A percentile compares a stretch with the other conserved stretches of the same genome.
These are phyloP conservation scores for Gynostemma pentaphyllum DNA, from an alignment of 306 rosid species.

Conservation along the genomic window DNA sequence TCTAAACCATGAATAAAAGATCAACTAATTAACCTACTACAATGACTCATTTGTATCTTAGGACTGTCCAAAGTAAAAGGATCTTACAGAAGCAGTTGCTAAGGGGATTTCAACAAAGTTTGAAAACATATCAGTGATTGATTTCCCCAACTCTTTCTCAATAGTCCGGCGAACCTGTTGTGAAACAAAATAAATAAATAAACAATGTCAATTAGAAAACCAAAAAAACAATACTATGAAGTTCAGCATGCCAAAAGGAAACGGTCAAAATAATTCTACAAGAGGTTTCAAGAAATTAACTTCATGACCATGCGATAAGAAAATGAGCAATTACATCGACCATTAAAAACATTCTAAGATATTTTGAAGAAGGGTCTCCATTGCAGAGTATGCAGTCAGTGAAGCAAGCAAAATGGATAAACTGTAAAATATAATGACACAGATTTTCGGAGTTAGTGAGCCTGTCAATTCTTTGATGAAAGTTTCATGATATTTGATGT, in stretches of 20 bases:
- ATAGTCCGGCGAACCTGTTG: slow-evolving; percentile 60
- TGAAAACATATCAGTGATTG: slow-evolving; percentile 70
- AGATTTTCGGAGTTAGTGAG: background rate
- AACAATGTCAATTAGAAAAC: background rate
- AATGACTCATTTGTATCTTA: slow-evolving; percentile 17
- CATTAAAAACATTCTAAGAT: background rate
- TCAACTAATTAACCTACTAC: background rate
- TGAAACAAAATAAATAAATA: background rate
- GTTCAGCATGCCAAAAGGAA: background rate
- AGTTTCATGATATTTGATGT: background rate
- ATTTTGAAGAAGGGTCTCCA: background rate
- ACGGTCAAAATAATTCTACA: background rate
- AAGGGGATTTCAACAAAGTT: slow-evolving; percentile 61
- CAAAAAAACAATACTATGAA: background rate
- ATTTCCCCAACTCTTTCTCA: slow-evolving; percentile 73
- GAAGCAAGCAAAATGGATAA: background rate
- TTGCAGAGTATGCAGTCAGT: background rate
- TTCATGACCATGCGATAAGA: background rate
- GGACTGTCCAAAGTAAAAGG: slow-evolving; percentile 15
- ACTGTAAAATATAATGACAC: background rate
- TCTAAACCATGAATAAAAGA: background rate
- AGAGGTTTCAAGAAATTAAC: background rate
- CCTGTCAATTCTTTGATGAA: background rate
- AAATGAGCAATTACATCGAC: background rate
- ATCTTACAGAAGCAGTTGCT: slow-evolving; percentile 96